Evolutionary conservation across 352 stramenopile species (phyloP), one percentile per base, ranked within the genome.

Genomic region (Phytophthora citricola): DNA sequence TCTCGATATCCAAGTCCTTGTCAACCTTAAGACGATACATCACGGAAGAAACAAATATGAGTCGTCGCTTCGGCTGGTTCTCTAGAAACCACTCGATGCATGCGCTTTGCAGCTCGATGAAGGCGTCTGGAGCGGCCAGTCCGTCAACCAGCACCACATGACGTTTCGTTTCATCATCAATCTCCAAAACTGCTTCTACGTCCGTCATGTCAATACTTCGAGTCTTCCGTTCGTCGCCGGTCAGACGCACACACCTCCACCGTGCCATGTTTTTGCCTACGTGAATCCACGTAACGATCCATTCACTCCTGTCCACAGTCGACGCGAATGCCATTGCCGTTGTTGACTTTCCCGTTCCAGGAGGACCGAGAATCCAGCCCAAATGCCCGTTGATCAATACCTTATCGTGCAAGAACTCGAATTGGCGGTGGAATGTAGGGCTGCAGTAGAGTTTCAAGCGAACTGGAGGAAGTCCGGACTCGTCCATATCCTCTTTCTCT

Each of bases 271-370:
- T 54, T 29, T 1, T 20, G 5, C 4, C 38, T 20, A 20, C 39
- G 17, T 65, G 46, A 32, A 70, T 65, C 62, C 62, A 70, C 11
- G 55, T 70, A 20, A 70, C 40, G 3, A 43, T 43, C 54, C 54
- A 62, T 48, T 61, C 40, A 31, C 9, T 48, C 38, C 43, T 61
- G 43, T 60, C 34, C 3, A 66, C 2, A 47, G 63, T 58, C 15
- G 32, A 41, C 15, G 63, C 55, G 26, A 70, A 70, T 32, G 41
- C 53, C 34, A 64, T 44, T 7, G 62, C 31, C 7, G 56, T 58
- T 4, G 49, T 48, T 32, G 63, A 66, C 49, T 71, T 71, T 49
- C 55, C 63, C 14, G 49, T 32, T 39, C 56, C 63, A 51, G 55
- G 41, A 20, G 63, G 49, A 7, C 49, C 63, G 17, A 66, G 8